A percentile compares a stretch with the other conserved stretches of the same genome.
phyloP scores from a whole-genome alignment of 768 basidiomycete genomes.

The Suillus fuscotomentosus region DNA sequence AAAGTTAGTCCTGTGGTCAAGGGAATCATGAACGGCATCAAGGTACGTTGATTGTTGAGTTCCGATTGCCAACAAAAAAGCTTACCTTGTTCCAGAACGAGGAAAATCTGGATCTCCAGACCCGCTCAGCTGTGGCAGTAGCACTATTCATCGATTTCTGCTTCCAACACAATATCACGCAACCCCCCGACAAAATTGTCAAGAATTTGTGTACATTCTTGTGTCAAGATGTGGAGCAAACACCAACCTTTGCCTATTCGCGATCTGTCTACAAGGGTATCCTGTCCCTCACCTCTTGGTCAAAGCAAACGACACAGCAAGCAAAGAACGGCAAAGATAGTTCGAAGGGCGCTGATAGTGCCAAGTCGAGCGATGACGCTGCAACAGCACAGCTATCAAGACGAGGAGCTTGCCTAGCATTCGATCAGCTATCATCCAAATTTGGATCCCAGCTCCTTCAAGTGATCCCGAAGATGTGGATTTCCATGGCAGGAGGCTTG shows the following conservation, averaged over 20 bases:
- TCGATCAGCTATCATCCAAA: conserved; percentile 69
- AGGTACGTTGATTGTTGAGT: conserved; percentile 48
- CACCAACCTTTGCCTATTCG: conserved; percentile 80
- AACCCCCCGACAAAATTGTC: conserved; percentile 94
- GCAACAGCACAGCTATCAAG: conserved; percentile 70
- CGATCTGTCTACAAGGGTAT: conserved; percentile 69
- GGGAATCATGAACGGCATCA: conserved; percentile 96
- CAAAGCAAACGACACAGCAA: conserved; percentile 32
- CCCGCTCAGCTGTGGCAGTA: conserved; percentile 82
- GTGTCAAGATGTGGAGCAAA: conserved; percentile 86
- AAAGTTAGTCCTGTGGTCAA: conserved; percentile 97
- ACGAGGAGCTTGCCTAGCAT: conserved; percentile 83
- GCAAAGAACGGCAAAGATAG: conserved; percentile 37
- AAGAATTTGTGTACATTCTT: conserved; percentile 97
- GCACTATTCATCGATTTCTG: conserved; percentile 89
- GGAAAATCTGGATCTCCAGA: conserved; percentile 85
- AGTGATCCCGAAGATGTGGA: conserved; percentile 93
- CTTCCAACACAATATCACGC: conserved; percentile 63
- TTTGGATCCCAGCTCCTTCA: conserved; percentile 76
- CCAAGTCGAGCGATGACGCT: conserved; percentile 51
- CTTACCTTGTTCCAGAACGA: conserved; percentile 58
- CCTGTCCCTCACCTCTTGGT: conserved; percentile 61
- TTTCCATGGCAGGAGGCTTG: conserved; percentile 82
- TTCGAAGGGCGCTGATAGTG: conserved; percentile 39
- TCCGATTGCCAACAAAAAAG: conserved; percentile 6